Evolutionary conservation across 768 basidiomycete species (phyloP).

Genomic region (Boletus reticuloceps): DNA sequence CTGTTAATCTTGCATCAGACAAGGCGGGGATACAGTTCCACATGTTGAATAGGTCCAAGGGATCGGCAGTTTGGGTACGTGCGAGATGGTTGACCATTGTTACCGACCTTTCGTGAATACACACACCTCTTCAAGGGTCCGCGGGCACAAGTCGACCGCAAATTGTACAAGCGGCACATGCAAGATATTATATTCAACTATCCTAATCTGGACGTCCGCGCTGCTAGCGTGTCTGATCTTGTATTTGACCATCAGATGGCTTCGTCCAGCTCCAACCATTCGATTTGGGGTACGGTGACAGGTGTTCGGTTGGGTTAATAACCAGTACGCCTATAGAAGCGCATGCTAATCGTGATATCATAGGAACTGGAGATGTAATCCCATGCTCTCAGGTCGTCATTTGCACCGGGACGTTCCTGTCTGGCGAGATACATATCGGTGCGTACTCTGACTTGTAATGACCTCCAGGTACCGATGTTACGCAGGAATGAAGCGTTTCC

Average conservation of each 20-base stretch:
- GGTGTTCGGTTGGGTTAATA: conserved; percentile 68
- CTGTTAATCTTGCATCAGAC: conserved; percentile 43
- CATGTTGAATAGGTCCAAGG: conserved; percentile 81
- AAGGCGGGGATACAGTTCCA: conserved; percentile 88
- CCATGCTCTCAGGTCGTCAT: conserved; percentile 80
- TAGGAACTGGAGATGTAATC: conserved; percentile 75
- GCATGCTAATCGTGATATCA: neutral
- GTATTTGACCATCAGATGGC: conserved; percentile 52
- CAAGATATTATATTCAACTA: conserved; percentile 65
- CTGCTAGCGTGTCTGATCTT: conserved; percentile 79
- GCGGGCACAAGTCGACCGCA: conserved; percentile 85
- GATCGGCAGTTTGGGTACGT: conserved; percentile 85
- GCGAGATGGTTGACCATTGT: too few relatives aligned
- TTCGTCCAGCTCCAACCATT: conserved; percentile 18
- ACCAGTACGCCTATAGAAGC: neutral
- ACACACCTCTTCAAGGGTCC: conserved; percentile 58
- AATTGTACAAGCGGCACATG: conserved; percentile 80
- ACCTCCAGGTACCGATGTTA: neutral
- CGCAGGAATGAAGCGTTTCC: conserved; percentile 66
- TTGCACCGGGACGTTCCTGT: conserved; percentile 89
- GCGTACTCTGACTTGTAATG: conserved; percentile 1
- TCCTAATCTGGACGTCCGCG: conserved; percentile 63
- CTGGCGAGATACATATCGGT: conserved; percentile 91
- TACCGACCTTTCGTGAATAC: neutral
- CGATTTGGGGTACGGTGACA: conserved; percentile 49